A percentile compares a stretch with the other conserved stretches of the same genome.
These are phyloP conservation scores for Cladophialophora exuberans DNA, from an alignment of 2,329 filamentous ascomycete species.

Conservation along the genomic window DNA sequence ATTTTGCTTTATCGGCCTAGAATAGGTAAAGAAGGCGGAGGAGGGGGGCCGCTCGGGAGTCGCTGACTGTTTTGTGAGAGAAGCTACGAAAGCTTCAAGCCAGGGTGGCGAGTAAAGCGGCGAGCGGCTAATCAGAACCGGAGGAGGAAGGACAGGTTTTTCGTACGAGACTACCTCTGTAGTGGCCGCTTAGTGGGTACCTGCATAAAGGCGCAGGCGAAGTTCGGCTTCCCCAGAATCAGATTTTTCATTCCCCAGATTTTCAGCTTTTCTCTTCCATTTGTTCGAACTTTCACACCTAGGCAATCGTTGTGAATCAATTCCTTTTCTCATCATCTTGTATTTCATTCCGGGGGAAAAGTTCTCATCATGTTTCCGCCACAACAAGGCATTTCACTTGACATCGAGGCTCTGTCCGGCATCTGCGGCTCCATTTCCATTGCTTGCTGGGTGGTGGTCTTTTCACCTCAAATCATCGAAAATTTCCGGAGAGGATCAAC, in stretches of 20 bases:
- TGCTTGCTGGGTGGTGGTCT: constrained; percentile 97
- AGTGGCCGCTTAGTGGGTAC: background rate
- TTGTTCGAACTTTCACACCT: background rate
- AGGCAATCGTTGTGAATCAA: background rate
- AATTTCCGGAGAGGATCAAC: constrained; percentile 86
- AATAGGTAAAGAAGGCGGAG: no score
- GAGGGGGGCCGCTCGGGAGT: no score
- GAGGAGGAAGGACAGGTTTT: no score
- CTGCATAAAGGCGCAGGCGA: constrained; percentile 15
- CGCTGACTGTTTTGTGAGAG: no score
- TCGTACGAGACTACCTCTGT: no score
- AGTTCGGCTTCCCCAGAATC: constrained; percentile 2
- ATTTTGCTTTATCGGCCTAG: no score
- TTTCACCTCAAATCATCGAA: constrained; percentile 94
- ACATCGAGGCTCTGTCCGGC: constrained; percentile 88
- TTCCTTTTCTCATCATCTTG: background rate
- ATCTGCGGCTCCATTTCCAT: constrained; percentile 96
- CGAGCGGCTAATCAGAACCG: no score
- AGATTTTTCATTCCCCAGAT: background rate
- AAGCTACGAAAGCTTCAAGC: no score
- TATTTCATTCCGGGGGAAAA: background rate
- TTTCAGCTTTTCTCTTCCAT: background rate
- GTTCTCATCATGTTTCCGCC: constrained; percentile 39
- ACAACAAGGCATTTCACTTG: constrained; percentile 61
- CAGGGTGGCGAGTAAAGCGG: no score